These are phyloP conservation scores for Croton setiger DNA, from an alignment of 441 rosid genomes.

Conservation along the genomic window DNA sequence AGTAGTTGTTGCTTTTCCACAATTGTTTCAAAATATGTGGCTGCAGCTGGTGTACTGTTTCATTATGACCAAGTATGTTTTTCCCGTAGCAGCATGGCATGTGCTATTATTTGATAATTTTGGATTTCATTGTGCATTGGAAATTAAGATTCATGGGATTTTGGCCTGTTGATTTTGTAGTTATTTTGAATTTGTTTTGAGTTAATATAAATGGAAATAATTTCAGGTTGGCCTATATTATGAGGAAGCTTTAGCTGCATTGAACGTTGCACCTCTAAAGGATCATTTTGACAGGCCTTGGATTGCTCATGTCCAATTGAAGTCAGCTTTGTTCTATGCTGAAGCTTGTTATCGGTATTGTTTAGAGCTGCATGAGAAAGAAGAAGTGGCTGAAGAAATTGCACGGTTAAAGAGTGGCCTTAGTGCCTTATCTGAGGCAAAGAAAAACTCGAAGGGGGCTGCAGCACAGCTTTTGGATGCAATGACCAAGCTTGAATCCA, in stretches of 20 bases:
- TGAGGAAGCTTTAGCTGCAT: constrained; percentile 82
- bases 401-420: constrained; percentile 73
- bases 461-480: constrained; percentile 85
- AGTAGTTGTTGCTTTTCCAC: not conserved
- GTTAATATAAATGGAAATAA: not conserved
- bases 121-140: not conserved
- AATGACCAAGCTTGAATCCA: constrained; percentile 65
- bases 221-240: constrained; percentile 80
- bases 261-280: constrained; percentile 62
- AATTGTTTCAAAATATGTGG: not conserved
- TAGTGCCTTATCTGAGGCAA: constrained; percentile 66
- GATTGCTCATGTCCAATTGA: constrained; percentile 87
- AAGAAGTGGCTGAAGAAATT: constrained; percentile 92
- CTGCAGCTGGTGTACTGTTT: not conserved
- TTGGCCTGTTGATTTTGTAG: not conserved
- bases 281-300: constrained; percentile 94
- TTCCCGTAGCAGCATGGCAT: not conserved
- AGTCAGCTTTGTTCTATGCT: constrained; percentile 73
- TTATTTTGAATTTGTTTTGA: constrained; percentile 2
- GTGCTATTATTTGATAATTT: not conserved
- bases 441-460: constrained; percentile 79
- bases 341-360: constrained; percentile 90
- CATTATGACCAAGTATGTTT: not conserved
- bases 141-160: not conserved
- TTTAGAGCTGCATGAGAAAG: constrained; percentile 90